A percentile compares a stretch with the other conserved stretches of the same genome.
phyloP scores from a whole-genome alignment of 202 grass and related monocot species.

The Setaria viridis region DNA sequence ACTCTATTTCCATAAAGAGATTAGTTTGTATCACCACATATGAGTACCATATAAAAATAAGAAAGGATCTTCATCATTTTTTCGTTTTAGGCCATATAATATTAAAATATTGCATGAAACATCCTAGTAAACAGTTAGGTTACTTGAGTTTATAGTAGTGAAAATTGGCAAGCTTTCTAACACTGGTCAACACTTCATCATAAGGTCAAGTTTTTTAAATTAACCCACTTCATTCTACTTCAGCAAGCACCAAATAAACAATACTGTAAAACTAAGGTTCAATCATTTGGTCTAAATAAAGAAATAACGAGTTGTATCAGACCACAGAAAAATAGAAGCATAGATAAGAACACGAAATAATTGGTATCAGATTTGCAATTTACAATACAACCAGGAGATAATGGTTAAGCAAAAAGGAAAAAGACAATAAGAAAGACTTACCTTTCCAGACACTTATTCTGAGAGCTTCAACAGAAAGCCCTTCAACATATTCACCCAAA shows the following conservation, averaged over 20 bases:
- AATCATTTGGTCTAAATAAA: not conserved
- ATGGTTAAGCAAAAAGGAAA: conserved; percentile 22
- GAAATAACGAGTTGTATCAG: not conserved
- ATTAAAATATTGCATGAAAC: not conserved
- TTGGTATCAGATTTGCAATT: conserved; percentile 20
- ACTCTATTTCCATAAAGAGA: conserved; percentile 7
- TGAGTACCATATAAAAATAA: conserved; percentile 5
- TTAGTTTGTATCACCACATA: conserved; percentile 11
- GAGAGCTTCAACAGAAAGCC: conserved; percentile 92
- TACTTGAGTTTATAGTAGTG: not conserved
- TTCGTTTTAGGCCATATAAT: not conserved
- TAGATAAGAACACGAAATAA: conserved; percentile 14
- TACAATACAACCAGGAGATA: conserved; percentile 15
- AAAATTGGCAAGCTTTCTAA: conserved; percentile 17
- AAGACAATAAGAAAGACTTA: conserved; percentile 41
- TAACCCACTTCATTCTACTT: conserved; percentile 22
- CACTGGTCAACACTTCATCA: not conserved
- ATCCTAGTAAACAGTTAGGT: conserved; percentile 20
- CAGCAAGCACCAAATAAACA: conserved; percentile 24
- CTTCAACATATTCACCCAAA: conserved; percentile 99
- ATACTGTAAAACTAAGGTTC: conserved; percentile 24
- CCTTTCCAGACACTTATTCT: conserved; percentile 99
- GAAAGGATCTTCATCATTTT: not conserved
- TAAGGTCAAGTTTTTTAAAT: not conserved
- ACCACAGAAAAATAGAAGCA: conserved; percentile 3